A percentile compares a stretch with the other conserved stretches of the same genome.
These are phyloP conservation scores for Pichia paraexigua DNA, from an alignment of 805 yeast genomes.

Conservation along the genomic window DNA sequence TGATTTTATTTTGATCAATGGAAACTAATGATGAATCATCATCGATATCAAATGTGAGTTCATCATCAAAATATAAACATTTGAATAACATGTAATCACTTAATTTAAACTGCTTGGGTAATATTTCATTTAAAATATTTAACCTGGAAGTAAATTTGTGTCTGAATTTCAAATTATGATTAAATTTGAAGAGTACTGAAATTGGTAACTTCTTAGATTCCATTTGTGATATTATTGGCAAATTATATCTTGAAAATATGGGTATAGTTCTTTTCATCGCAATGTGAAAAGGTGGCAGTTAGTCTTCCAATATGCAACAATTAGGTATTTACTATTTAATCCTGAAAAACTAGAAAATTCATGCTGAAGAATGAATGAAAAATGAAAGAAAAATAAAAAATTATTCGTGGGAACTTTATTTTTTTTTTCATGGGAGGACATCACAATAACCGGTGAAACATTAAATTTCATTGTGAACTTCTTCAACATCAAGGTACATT, in stretches of 20 bases:
- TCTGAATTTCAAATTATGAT: conserved; percentile 13
- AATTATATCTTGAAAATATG: not conserved
- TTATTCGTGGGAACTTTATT: not conserved
- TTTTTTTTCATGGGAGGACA: not conserved
- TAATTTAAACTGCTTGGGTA: conserved; percentile 20
- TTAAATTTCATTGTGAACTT: no score
- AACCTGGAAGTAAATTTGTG: conserved; percentile 19
- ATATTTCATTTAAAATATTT: conserved; percentile 14
- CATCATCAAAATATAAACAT: conserved; percentile 16
- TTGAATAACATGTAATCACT: conserved; percentile 16
- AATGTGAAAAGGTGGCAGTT: not conserved
- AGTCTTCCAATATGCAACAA: no score
- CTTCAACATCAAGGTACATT: not conserved
- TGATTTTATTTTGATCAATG: conserved; percentile 7
- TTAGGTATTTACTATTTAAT: no score
- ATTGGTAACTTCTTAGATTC: not conserved
- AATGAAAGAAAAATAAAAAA: no score
- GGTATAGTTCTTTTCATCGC: not conserved
- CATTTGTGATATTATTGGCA: not conserved
- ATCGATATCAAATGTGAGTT: not conserved
- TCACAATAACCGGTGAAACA: no score
- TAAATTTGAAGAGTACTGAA: conserved; percentile 10
- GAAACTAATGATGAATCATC: not conserved
- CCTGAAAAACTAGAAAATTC: not conserved
- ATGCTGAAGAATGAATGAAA: not conserved